These are phyloP conservation scores for Panicum hallii DNA, from an alignment of 202 grass and related monocot genomes.

Conservation along the genomic window DNA sequence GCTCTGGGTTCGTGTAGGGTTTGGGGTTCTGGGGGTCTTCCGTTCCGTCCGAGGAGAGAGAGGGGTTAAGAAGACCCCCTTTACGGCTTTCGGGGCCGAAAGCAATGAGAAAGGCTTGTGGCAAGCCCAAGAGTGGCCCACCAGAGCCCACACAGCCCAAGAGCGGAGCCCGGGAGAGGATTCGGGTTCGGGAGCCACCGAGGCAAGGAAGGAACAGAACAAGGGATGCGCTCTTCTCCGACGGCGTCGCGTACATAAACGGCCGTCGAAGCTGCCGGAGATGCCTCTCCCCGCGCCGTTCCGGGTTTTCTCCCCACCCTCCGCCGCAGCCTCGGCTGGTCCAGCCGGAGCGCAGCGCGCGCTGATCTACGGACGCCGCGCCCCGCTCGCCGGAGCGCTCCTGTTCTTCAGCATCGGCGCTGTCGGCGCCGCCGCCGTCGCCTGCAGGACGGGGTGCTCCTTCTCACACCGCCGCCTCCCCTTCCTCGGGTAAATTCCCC, in stretches of 20 bases:
- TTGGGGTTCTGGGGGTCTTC: not conserved
- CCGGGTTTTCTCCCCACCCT: conserved; percentile 20
- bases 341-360: not conserved
- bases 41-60: not conserved
- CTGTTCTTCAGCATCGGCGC: conserved; percentile 71
- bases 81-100: not conserved
- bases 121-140: not conserved
- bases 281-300: conserved; percentile 50
- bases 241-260: conserved; percentile 38
- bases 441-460: conserved; percentile 62
- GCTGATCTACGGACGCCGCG: conserved; percentile 18
- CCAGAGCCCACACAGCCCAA: conserved; percentile 3
- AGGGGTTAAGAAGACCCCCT: conserved; percentile 22
- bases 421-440: conserved; percentile 46
- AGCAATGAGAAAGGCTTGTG: not conserved
- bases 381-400: conserved; percentile 49
- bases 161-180: not conserved
- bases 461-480: conserved; percentile 50
- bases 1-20: conserved; percentile 50
- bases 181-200: not conserved
- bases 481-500: conserved; percentile 52
- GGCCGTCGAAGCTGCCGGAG: not conserved
- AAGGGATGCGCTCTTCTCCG: not conserved
- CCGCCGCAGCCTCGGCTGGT: not conserved
- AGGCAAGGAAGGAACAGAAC: not conserved